Evolutionary conservation across 2,329 filamentous ascomycete genomes (phyloP), one percentile per base, ranked within the genome.

Genomic region (Trichoderma arundinaceum): DNA sequence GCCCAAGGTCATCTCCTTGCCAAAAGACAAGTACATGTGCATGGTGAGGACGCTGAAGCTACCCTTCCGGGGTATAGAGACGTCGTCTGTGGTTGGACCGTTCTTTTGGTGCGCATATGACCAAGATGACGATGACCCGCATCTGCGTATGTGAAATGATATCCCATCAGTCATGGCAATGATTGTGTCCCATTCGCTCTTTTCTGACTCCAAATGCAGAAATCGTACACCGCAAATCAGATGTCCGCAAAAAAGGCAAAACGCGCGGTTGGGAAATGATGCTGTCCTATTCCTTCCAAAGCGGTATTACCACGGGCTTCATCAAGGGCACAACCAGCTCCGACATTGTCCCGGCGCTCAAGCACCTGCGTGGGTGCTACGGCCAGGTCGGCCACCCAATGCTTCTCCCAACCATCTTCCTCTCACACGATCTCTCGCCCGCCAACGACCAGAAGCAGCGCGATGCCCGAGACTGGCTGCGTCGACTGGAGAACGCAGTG

Each of bases 211-310:
- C 19, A 7, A 17, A 15, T 32, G 51, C 35, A 85, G 83, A 89
- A 71, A 84, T 89, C 69, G 81, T 89, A 66, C 87, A 86, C 72
- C 84, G 87, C 69, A 89, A 89, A 75, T 87, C 84, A n/a, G 86
- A 89, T 71, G 86, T 89, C 39, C 84, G 85, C 58, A 89, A 89
- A 73, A 88, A 86, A 76, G 86, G 85, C 68, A 81, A 80, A 71
- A 89, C 86, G 15, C 83, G 87, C 64, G 87, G 87, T 51, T 89
- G 86, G 85, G 87, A 89, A 76, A 79, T 88, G 64, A 86, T 87
- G 79, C 81, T 89, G 43, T 87, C 85, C 3, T 80, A 89, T 74
- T 82, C 80, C 53, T 83, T 88, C 75, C 77, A 75, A 12, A 83
- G 81, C 2, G 77, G 78, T 69, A 81, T 88, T 68, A 89, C 86